Conservation (phyloP, 2,329 filamentous ascomycete genomes). For the Penicillium sp. region DNA sequence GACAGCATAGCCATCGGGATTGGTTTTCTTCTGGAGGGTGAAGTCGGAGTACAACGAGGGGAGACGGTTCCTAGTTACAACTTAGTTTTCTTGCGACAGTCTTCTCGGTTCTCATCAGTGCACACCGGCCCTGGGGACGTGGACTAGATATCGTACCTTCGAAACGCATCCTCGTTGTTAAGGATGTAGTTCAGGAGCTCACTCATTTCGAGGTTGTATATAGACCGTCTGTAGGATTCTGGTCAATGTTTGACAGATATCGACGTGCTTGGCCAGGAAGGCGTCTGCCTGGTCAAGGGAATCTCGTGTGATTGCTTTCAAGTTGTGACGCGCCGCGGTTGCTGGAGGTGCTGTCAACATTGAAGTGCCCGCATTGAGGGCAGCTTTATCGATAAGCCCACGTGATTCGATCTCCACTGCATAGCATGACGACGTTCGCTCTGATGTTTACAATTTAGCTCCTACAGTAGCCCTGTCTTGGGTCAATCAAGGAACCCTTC, state of each 20-base stretch:
- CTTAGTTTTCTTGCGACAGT: neutral
- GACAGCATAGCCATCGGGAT: slow-evolving; percentile 81
- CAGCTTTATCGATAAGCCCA: slow-evolving; percentile 34
- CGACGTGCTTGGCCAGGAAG: neutral
- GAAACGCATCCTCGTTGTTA: slow-evolving; percentile 62
- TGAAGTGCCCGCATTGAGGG: neutral
- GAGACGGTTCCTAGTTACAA: slow-evolving; percentile 65
- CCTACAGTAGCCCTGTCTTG: too few species aligned
- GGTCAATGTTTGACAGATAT: neutral
- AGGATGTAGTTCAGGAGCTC: slow-evolving; percentile 70
- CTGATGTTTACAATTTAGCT: neutral
- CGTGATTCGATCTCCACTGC: slow-evolving; percentile 17
- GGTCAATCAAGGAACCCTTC: too few species aligned
- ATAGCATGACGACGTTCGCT: neutral
- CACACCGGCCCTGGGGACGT: too few species aligned
- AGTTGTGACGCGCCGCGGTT: neutral
- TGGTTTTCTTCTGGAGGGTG: slow-evolving; percentile 69
- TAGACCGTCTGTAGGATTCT: neutral
- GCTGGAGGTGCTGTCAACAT: slow-evolving; percentile 9
- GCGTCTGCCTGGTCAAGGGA: neutral
- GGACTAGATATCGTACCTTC: slow-evolving; percentile 41
- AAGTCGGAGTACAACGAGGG: slow-evolving; percentile 91
- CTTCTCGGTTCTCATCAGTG: neutral
- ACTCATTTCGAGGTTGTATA: slow-evolving; percentile 37
- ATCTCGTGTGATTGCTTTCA: neutral